Base-by-base conservation (phyloP, 306 rosid species). In the Corylus avellana region DNA sequence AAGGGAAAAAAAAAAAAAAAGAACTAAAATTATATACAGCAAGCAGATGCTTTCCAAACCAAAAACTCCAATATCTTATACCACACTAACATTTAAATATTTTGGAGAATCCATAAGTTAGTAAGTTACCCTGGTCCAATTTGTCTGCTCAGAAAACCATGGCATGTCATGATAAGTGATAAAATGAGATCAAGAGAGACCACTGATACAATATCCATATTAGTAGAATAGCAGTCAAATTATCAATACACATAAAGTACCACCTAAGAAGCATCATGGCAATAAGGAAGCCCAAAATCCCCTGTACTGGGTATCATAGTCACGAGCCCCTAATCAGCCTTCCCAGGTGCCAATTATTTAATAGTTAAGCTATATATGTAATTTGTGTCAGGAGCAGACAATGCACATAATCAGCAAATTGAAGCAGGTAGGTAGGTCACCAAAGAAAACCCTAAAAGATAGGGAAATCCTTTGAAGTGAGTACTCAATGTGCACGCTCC, bases 211-310 rank as follows among this genome's bases (percentile, higher is more conserved):
- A 50, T 5, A 75, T 37, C 58, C 75, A 78, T 69, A 27, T 37
- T 47, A 72, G 37, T 72, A 80, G 70, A 78, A 82, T 17, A 73
- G 44, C 25, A 70, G 79, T 85, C 67, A 44, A 46, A 78, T 72
- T 73, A 66, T 79, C 83, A 70, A 75, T 39, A 81, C 72, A 67
- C 84, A 80, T 12, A 69, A 71, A 75, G 72, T 54, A 78, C 72
- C 89, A 88, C 86, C 92, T 76, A 77, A 80, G 88, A 86, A 84
- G 90, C 92, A 89, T 92, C 94, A 86, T 64, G 84, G 82, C 86
- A 87, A 74, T 75, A 78, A 84, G 91, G 88, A 88, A 84, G 85
- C 88, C 74, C 88, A 56, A 74, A 86, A 82, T 84, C 77, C 81
- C 76, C 76, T 20, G 82, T 85, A 82, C 20, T 16, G 70, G 86